Base-by-base conservation (phyloP, 2,329 filamentous ascomycete genomes). In the Phyllosticta capitalensis region DNA sequence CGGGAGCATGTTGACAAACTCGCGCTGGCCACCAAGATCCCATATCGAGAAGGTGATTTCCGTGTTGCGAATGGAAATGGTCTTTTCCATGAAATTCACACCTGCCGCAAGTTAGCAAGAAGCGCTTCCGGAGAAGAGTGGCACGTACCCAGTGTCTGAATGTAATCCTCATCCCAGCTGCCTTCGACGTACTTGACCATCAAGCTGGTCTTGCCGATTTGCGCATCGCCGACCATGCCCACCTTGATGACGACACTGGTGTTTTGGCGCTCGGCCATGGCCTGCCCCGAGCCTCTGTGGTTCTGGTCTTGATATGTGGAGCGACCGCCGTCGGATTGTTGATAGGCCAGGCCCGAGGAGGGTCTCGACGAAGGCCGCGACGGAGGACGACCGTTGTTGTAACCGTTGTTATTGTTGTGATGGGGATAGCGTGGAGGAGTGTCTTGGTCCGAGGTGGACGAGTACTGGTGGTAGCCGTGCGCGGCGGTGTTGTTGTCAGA, bases 31-130 rank as follows among this genome's bases (percentile, higher is more conserved):
- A 67, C 94, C 94, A 59, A 99, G 77, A 79, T 99, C 94, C 94
- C 94, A 99, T 71, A 99, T 99, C 63, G 91, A 96, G 77, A 99
- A 99, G 51, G 94, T 99, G 74, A 99, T 99, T 76, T 99, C 94
- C 17, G 94, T 99, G 76, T 99, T 99, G 63, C 94, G 89, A 75
- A 99, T 99, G 63, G 90, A 95, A 71, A 99, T 99, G 38, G 94
- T 99, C 82, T 99, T 99, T 75, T 99, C 94, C 94, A 99, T 99
- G 76, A 99, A 99, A 75, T 99, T 99, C 75, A 99, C 94, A 66
- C 94, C 84, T 87, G 66, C 26, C 12, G 14, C 22, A 28, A 53
- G 65, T 69, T 26, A 69, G 66, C 60, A 52, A 61, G 52, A 26
- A 33, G 9, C 49, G 20, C 14, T 24, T 30, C 54, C 49, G 33